These are phyloP conservation scores for Mycena metata DNA, from an alignment of 768 basidiomycete species.

Conservation along the genomic window DNA sequence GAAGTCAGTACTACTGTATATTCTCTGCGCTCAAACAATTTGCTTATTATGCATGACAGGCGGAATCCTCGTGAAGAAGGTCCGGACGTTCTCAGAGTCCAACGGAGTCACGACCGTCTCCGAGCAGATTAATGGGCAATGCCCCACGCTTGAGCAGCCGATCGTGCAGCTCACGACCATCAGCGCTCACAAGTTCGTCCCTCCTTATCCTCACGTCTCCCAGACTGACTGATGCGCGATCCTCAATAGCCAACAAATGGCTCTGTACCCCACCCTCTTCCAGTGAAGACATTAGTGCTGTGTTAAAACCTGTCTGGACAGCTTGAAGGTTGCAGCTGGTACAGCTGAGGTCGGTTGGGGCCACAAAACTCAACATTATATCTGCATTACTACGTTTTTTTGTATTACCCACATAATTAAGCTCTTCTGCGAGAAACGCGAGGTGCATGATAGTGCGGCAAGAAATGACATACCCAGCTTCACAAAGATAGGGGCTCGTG, in stretches of 20 bases:
- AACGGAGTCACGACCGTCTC: conserved; percentile 33
- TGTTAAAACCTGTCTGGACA: too few species aligned
- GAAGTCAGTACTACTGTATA: conserved; percentile 7
- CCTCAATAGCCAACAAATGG: conserved; percentile 23
- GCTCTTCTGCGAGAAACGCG: too few species aligned
- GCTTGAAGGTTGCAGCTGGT: too few species aligned
- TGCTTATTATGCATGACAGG: conserved; percentile 16
- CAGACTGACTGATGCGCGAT: background rate
- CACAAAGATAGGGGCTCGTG: too few species aligned
- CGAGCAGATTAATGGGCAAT: conserved; percentile 36
- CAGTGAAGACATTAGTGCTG: background rate
- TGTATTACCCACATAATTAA: too few species aligned
- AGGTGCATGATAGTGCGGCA: too few species aligned
- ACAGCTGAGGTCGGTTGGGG: too few species aligned
- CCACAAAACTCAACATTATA: too few species aligned
- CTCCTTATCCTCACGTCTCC: background rate
- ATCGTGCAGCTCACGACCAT: conserved; percentile 21
- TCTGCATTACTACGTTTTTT: too few species aligned
- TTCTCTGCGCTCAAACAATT: background rate
- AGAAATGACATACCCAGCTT: too few species aligned
- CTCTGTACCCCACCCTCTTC: conserved; percentile 29
- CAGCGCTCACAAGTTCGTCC: conserved; percentile 15
- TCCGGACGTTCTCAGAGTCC: conserved; percentile 27
- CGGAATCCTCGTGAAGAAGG: conserved; percentile 26
- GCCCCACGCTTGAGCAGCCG: conserved; percentile 23